Evolutionary conservation across 257 asterid genomes (phyloP).

Genomic region (Solanum peruvianum): DNA sequence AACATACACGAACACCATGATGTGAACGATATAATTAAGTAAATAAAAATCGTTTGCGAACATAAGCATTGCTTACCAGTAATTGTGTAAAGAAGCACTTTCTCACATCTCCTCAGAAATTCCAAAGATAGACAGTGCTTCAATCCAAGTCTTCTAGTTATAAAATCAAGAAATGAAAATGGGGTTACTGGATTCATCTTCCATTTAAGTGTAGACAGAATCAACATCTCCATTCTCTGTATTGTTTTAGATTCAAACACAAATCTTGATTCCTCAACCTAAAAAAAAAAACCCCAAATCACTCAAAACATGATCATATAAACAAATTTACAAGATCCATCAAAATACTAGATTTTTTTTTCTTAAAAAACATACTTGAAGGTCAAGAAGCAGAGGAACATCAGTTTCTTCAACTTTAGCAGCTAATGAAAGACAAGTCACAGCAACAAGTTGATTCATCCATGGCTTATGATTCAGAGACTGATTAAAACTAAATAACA

Average conservation of each 20-base stretch:
- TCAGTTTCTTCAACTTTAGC: slow-evolving; percentile 71
- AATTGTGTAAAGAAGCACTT: slow-evolving; percentile 36
- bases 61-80: slow-evolving; percentile 20
- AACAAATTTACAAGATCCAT: not conserved
- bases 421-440: slow-evolving; percentile 77
- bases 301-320: not conserved
- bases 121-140: slow-evolving; percentile 6
- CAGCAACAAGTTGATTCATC: slow-evolving; percentile 70
- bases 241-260: slow-evolving; percentile 50
- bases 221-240: slow-evolving; percentile 59
- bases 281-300: not conserved
- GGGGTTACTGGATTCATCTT: slow-evolving; percentile 70
- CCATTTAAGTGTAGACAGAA: slow-evolving; percentile 49
- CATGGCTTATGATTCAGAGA: slow-evolving; percentile 42
- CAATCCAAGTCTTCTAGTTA: slow-evolving; percentile 22
- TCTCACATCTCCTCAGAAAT: slow-evolving; percentile 40
- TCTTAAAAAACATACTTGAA: slow-evolving; percentile 48
- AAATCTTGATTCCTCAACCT: slow-evolving; percentile 44
- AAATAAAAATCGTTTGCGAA: not conserved
- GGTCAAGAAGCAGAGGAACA: slow-evolving; percentile 63
- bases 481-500: slow-evolving; percentile 6
- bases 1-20: no score
- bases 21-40: not conserved
- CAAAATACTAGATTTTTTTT: not conserved
- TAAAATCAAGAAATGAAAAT: slow-evolving; percentile 39